Evolutionary conservation across 768 basidiomycete genomes (phyloP).

Genomic region (Albatrellus ellisii): DNA sequence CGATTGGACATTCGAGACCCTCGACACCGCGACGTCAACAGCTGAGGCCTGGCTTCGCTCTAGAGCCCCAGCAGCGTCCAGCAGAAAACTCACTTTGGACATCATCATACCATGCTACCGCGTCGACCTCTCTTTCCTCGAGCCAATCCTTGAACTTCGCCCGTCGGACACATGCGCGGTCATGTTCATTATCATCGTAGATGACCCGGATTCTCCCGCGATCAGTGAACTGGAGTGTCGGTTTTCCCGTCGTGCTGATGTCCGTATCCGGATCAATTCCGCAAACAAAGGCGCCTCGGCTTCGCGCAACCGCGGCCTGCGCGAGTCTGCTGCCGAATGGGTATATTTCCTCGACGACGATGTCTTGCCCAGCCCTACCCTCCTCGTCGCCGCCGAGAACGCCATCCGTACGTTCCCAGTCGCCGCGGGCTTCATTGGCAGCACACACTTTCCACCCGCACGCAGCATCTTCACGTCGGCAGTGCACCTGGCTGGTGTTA

Average conservation of each 20-base stretch:
- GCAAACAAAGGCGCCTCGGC: slow-evolving; percentile 38
- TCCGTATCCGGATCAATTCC: slow-evolving; percentile 39
- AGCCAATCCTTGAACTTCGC: slow-evolving; percentile 30
- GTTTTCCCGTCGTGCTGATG: slow-evolving; percentile 31
- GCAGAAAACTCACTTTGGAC: slow-evolving; percentile 38
- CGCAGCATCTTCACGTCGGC: slow-evolving; percentile 37
- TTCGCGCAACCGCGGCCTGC: slow-evolving; percentile 40
- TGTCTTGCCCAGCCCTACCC: slow-evolving; percentile 26
- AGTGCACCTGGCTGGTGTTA: slow-evolving; percentile 40
- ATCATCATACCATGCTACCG: slow-evolving; percentile 45
- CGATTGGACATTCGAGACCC: slow-evolving; percentile 36
- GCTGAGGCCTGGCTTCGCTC: slow-evolving; percentile 26
- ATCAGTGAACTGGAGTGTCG: slow-evolving; percentile 25
- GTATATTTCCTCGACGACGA: slow-evolving; percentile 52
- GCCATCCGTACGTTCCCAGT: slow-evolving; percentile 31
- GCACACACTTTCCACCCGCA: slow-evolving; percentile 33
- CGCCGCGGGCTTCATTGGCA: slow-evolving; percentile 45
- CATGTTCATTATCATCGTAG: slow-evolving; percentile 48
- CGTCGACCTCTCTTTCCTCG: slow-evolving; percentile 31
- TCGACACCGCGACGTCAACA: slow-evolving; percentile 27
- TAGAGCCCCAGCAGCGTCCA: slow-evolving; percentile 13
- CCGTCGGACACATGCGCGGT: slow-evolving; percentile 29
- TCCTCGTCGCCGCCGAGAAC: slow-evolving; percentile 34
- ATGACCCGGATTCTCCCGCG: slow-evolving; percentile 32
- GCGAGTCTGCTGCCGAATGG: slow-evolving; percentile 45